Conservation (phyloP, 2,329 filamentous ascomycete genomes). For the Malbranchea zuffiana region DNA sequence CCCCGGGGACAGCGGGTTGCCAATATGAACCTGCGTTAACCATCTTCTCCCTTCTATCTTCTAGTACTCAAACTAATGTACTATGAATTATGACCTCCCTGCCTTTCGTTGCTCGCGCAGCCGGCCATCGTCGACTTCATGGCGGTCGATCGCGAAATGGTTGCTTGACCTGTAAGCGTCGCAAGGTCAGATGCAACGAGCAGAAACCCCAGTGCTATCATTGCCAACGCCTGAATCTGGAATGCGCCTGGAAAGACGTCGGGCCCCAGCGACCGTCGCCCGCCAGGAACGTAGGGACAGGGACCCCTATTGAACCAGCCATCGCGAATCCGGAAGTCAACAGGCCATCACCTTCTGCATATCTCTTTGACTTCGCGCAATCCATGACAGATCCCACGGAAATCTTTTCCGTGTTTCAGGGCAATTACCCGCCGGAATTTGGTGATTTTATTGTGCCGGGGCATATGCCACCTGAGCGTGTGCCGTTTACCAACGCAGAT, state of each 20-base stretch:
- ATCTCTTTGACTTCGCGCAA: slow-evolving; percentile 1
- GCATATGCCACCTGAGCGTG: not conserved
- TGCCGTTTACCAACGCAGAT: not conserved
- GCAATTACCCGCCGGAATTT: not conserved
- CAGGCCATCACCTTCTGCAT: not conserved
- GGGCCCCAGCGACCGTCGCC: not conserved
- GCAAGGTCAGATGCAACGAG: slow-evolving; percentile 7
- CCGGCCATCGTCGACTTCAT: not conserved
- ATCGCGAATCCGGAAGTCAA: not conserved
- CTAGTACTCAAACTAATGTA: too few relatives aligned
- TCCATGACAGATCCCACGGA: slow-evolving; percentile 1
- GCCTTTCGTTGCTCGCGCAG: not conserved
- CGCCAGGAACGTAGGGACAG: not conserved
- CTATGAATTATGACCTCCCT: not conserved
- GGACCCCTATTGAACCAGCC: not conserved
- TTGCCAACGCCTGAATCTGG: slow-evolving; percentile 5
- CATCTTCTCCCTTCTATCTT: too few relatives aligned
- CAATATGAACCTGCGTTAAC: too few relatives aligned
- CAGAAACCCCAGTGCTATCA: slow-evolving; percentile 4
- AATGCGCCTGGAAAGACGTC: slow-evolving; percentile 4
- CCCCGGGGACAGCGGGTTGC: too few relatives aligned
- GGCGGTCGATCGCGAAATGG: not conserved
- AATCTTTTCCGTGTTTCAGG: slow-evolving; percentile 4
- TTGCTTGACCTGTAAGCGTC: slow-evolving; percentile 1
- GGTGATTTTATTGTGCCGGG: not conserved